Conservation (phyloP, 495 filamentous ascomycete species). For the Aeminium ludgeri region DNA sequence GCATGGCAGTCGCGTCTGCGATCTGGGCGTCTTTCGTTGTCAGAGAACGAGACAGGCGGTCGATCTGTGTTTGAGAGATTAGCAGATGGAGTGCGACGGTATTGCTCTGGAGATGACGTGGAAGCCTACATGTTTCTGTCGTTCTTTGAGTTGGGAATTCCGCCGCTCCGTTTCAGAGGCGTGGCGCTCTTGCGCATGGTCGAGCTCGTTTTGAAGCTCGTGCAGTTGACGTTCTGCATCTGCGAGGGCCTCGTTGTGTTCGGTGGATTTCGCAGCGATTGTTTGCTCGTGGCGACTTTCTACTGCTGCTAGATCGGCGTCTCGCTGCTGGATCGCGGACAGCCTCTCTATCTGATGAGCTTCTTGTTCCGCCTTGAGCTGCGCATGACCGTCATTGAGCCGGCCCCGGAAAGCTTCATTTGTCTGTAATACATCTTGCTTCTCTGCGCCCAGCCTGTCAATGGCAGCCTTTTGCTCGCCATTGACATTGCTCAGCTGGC, state of each 20-base stretch:
- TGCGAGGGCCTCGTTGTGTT: conserved; percentile 6
- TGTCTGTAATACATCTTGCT: background rate
- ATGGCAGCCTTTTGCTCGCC: background rate
- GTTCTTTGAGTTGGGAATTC: background rate
- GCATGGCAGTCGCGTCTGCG: conserved; percentile 12
- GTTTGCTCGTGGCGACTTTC: background rate
- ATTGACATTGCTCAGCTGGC: background rate
- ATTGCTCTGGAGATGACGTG: background rate
- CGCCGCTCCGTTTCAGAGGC: background rate
- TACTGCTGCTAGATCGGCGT: too few relatives aligned
- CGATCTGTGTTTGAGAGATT: conserved; percentile 7
- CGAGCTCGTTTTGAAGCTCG: background rate
- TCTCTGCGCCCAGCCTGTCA: background rate
- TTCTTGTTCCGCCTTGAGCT: conserved; percentile 2
- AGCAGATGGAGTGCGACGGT: background rate
- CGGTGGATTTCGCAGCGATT: conserved; percentile 1
- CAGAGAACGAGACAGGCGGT: conserved; percentile 3
- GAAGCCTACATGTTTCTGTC: background rate
- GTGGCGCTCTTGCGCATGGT: background rate
- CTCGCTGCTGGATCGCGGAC: too few relatives aligned
- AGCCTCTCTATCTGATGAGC: conserved; percentile 1
- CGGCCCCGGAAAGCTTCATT: background rate
- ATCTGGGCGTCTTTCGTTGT: conserved; percentile 13
- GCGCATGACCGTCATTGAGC: background rate
- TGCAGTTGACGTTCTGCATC: background rate